Evolutionary conservation across 2,329 filamentous ascomycete genomes (phyloP), one percentile per base, ranked within the genome.

Genomic region (Pyricularia pennisetigena): DNA sequence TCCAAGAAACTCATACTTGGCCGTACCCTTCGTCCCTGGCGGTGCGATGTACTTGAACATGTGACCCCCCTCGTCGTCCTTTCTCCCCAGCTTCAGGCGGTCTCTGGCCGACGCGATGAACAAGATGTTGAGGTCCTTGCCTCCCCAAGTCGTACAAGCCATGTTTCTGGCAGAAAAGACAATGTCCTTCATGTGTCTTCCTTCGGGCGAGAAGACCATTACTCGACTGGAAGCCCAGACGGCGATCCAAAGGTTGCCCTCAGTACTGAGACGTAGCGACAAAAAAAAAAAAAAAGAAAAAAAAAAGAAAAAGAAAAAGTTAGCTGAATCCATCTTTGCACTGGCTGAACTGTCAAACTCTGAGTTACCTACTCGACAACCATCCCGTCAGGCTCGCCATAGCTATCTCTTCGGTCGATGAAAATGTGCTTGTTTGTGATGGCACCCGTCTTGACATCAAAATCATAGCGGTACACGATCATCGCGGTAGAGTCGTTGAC

Each of bases 81-180:
- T 59, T 28, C 69, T 69, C 14, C 71, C 70, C n/a, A 72, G 67
- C 20, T 64, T n/a, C 14, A 71, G 70, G 23, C 72, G 71, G 70
- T 76, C 74, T 62, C 71, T 73, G 12, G 72, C 76, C 41, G 72
- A 75, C 0, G 76, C 73, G 16, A 77, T 69, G 66, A 75, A 79
- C 41, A 79, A 69, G 8, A 76, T 78, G 68, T 78, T 72, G 67
- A 72, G 71, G 23, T 78, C 70, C 57, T 74, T 73, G 2, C 78
- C 78, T 49, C 77, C 77, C 76, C 76, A 79, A 2, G 78, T 77
- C 8, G 77, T 76, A 69, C 78, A 79, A 12, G 77, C 74, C 12
- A 75, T 71, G 64, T 77, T 76, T n/a, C 73, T 72, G 2, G 75
- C 75, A 2, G 76, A 71, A 62, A 78, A 75, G 8, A 71, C 71